Percentiles rank a stretch among this genome's conserved stretches.
Evolutionary conservation across 106 monocot species (phyloP).

Genomic region (Iris macrosiphon): DNA sequence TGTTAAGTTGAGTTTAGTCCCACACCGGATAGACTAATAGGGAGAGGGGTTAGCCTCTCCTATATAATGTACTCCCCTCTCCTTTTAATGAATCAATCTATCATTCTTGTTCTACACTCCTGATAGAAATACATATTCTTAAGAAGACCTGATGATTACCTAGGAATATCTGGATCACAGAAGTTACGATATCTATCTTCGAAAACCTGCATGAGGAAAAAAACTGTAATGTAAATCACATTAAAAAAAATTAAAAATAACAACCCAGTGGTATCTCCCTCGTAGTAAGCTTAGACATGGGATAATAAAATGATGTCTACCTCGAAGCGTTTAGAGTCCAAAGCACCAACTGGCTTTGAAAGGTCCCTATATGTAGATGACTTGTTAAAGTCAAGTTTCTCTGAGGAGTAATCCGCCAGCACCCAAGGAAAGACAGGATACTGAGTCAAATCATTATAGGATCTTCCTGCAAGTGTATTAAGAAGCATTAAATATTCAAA

Average conservation of each 20-base stretch:
- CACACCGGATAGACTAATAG: too few species aligned
- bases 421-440: conserved; percentile 99
- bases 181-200: conserved; percentile 95
- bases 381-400: conserved; percentile 91
- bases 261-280: background rate
- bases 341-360: conserved; percentile 93
- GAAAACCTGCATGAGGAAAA: conserved; percentile 64
- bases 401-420: conserved; percentile 92
- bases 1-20: too few species aligned
- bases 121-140: too few species aligned
- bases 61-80: too few species aligned
- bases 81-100: too few species aligned
- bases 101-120: too few species aligned
- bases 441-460: conserved; percentile 98
- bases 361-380: conserved; percentile 96
- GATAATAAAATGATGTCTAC: conserved; percentile 23
- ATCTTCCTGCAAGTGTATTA: conserved; percentile 93
- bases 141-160: conserved; percentile 36
- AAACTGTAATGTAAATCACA: background rate
- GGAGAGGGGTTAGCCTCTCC: too few species aligned
- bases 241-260: background rate
- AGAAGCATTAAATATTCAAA: conserved; percentile 95
- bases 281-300: background rate
- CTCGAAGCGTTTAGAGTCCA: conserved; percentile 87
- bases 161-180: conserved; percentile 97